A percentile compares a stretch with the other conserved stretches of the same genome.
phyloP scores from a whole-genome alignment of 2,329 filamentous ascomycete species.

The Diaporthe caulivora region DNA sequence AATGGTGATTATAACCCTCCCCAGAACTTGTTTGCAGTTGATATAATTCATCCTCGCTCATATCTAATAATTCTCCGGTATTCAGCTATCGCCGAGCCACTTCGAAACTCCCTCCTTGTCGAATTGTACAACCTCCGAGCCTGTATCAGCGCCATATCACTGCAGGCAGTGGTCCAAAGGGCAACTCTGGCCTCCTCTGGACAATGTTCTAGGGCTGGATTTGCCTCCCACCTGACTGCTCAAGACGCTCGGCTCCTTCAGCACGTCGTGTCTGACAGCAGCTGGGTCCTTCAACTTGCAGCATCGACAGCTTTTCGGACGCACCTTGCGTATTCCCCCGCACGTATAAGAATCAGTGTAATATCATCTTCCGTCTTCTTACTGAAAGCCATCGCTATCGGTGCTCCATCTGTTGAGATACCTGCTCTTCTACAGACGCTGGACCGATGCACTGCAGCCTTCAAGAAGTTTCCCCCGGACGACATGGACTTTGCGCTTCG shows the following conservation, averaged over 20 bases:
- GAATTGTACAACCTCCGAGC: neutral
- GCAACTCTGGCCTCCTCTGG: neutral
- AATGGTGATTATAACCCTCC: neutral
- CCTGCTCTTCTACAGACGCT: neutral
- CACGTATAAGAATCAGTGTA: neutral
- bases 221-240: neutral
- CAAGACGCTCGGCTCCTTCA: neutral
- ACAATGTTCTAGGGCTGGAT: neutral
- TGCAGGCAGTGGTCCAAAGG: neutral
- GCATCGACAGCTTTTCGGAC: neutral
- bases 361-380: neutral
- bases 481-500: neutral
- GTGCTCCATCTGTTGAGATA: neutral
- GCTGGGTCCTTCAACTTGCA: neutral
- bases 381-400: neutral
- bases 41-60: neutral
- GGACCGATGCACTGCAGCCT: neutral
- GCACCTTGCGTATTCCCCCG: neutral
- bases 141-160: neutral
- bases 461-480: neutral
- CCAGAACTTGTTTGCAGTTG: too few species aligned
- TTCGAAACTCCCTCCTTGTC: neutral
- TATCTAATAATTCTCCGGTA: neutral
- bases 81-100: neutral
- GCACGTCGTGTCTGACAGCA: neutral